Conservation (phyloP, 2,329 filamentous ascomycete genomes). For the Hypoxylon sp. region DNA sequence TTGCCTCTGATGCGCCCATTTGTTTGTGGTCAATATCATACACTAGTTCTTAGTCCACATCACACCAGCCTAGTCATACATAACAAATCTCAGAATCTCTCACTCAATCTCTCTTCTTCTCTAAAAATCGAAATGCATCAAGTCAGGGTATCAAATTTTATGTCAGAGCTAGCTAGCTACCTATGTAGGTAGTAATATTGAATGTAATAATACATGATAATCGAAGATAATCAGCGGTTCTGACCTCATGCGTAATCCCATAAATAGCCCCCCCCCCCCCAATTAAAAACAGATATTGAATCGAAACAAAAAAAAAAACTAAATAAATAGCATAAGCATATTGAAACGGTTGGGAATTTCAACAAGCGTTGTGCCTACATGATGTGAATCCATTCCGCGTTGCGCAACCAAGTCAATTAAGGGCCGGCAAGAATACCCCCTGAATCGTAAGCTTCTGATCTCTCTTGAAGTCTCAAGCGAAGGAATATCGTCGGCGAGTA, state of each 20-base stretch:
- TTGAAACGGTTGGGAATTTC: background rate
- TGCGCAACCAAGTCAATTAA: background rate
- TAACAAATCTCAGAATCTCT: background rate
- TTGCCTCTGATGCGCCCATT: background rate
- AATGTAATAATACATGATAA: constrained; percentile 6
- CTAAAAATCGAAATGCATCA: background rate
- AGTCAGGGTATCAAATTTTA: constrained; percentile 24
- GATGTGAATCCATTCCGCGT: background rate
- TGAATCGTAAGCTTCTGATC: background rate
- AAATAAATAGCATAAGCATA: background rate
- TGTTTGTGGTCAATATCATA: constrained; percentile 6
- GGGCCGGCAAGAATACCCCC: background rate
- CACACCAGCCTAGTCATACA: constrained; percentile 1
- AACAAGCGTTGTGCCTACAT: constrained; percentile 3
- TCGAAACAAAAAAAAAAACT: background rate
- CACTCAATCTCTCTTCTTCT: background rate
- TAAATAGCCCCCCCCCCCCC: background rate
- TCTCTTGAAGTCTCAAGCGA: constrained; percentile 10
- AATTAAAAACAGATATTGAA: constrained; percentile 10
- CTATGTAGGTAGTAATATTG: background rate
- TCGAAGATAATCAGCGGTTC: background rate
- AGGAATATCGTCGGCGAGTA: constrained; percentile 21
- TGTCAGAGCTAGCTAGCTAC: background rate
- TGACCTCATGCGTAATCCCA: background rate
- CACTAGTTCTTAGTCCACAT: background rate